phyloP scores from a whole-genome alignment of 495 filamentous ascomycete species.

The Penicillium salamii region DNA sequence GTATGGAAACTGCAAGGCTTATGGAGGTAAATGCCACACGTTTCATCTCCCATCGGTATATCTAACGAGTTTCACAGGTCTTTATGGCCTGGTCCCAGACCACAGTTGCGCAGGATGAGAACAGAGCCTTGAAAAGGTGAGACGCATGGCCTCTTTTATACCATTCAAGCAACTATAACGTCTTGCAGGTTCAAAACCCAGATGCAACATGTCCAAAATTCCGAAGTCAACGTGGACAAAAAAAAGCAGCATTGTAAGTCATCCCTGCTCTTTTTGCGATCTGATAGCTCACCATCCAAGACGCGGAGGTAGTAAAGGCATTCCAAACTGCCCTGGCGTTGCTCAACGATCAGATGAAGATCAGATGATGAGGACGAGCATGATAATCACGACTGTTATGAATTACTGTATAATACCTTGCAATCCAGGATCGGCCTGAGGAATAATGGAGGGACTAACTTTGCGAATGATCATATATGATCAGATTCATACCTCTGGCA shows the following conservation, averaged over 20 bases:
- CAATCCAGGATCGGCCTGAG: background rate
- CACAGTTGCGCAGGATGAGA: constrained; percentile 63
- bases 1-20: constrained; percentile 60
- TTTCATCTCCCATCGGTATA: background rate
- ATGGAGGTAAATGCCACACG: constrained; percentile 47
- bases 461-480: background rate
- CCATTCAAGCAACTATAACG: constrained; percentile 2
- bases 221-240: constrained; percentile 62
- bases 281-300: constrained; percentile 34
- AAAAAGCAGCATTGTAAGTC: constrained; percentile 73
- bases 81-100: constrained; percentile 70
- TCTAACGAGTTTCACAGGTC: constrained; percentile 42
- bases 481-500: background rate
- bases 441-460: background rate
- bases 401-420: background rate
- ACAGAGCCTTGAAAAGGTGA: constrained; percentile 65
- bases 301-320: constrained; percentile 72
- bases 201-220: constrained; percentile 66
- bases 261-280: background rate
- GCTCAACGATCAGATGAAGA: constrained; percentile 42
- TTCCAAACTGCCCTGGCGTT: constrained; percentile 77
- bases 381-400: background rate
- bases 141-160: too few species aligned
- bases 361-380: constrained; percentile 1
- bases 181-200: constrained; percentile 66